Conservation (phyloP, 257 asterid genomes). For the Rauvolfia tetraphylla region DNA sequence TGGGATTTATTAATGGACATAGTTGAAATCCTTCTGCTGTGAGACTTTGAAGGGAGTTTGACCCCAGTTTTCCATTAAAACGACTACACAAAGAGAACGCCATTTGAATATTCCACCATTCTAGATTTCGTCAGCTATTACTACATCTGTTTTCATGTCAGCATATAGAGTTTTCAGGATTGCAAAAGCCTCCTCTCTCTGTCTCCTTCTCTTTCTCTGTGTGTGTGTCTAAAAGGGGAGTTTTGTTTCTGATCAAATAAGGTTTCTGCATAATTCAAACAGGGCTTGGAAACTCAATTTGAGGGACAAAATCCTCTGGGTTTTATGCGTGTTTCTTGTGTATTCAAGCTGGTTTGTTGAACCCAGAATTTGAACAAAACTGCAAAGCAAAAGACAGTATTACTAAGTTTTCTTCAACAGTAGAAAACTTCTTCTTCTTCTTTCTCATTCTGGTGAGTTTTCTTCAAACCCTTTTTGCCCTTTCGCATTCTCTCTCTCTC, state of each 20-base stretch:
- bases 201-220: too few relatives aligned
- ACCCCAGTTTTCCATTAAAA: neutral
- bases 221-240: neutral
- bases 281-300: neutral
- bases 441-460: conserved; percentile 2
- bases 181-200: too few relatives aligned
- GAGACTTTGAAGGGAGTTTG: neutral
- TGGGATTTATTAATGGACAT: neutral
- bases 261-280: neutral
- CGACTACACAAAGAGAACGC: neutral
- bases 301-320: neutral
- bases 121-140: neutral
- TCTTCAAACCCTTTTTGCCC: neutral
- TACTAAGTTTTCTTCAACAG: neutral
- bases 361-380: neutral
- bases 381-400: neutral
- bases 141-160: neutral
- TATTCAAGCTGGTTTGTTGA: neutral
- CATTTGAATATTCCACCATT: conserved; percentile 2
- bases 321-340: neutral
- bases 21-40: too few relatives aligned
- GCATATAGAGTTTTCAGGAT: neutral
- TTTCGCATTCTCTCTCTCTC: neutral
- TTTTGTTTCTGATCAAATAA: neutral
- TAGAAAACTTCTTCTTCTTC: neutral